Evolutionary conservation across 495 filamentous ascomycete species (phyloP).

Genomic region (Penicillium diatomitis): DNA sequence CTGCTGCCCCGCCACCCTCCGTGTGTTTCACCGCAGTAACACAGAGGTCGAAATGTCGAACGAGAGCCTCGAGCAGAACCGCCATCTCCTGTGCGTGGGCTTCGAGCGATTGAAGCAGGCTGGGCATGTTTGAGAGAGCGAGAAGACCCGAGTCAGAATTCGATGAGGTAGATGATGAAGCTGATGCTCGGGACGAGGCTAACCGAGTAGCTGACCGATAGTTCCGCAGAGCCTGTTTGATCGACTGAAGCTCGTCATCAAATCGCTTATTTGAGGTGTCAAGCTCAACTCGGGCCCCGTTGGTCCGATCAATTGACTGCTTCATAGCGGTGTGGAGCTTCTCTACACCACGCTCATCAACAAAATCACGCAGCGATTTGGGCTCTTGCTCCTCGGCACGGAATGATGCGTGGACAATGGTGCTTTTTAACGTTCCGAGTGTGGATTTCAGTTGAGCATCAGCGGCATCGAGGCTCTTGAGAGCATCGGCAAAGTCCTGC

Average conservation of each 20-base stretch:
- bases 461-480: slow-evolving; percentile 65
- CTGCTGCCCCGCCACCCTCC: slow-evolving; percentile 74
- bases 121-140: slow-evolving; percentile 46
- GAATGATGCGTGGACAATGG: slow-evolving; percentile 64
- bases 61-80: slow-evolving; percentile 66
- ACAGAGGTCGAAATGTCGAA: slow-evolving; percentile 90
- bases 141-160: slow-evolving; percentile 29
- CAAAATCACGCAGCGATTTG: slow-evolving; percentile 78
- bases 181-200: slow-evolving; percentile 32
- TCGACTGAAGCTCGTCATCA: slow-evolving; percentile 49
- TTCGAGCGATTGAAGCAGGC: slow-evolving; percentile 64
- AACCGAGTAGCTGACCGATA: slow-evolving; percentile 32
- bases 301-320: slow-evolving; percentile 51
- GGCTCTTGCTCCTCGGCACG: slow-evolving; percentile 56
- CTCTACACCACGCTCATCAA: slow-evolving; percentile 73
- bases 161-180: slow-evolving; percentile 31
- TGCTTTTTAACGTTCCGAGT: slow-evolving; percentile 58
- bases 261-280: slow-evolving; percentile 38
- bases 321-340: slow-evolving; percentile 57
- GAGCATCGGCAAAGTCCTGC: slow-evolving; percentile 51
- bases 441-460: slow-evolving; percentile 64
- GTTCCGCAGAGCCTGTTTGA: slow-evolving; percentile 48
- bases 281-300: slow-evolving; percentile 46
- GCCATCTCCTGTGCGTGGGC: slow-evolving; percentile 79
- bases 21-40: slow-evolving; percentile 87